These are phyloP conservation scores for Sphagnum contortum DNA, from an alignment of 225 moss, liverwort and hornwort genomes.

Conservation along the genomic window DNA sequence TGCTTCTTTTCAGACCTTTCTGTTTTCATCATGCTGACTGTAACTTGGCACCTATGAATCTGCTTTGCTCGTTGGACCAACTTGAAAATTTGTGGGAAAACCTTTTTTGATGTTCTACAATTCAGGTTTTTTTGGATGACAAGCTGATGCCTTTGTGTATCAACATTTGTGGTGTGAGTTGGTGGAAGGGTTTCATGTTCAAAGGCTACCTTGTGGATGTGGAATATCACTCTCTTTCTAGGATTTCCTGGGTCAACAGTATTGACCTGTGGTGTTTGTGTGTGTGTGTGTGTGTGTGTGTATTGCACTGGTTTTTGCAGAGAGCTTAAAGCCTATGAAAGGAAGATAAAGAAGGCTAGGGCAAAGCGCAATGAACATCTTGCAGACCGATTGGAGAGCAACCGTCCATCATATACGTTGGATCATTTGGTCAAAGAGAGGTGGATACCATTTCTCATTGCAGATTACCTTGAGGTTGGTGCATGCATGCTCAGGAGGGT, in stretches of 20 bases:
- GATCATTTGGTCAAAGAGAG: slow-evolving; percentile 88
- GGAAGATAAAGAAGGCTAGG: slow-evolving; percentile 78
- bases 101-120: too few relatives aligned
- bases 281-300: neutral
- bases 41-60: neutral
- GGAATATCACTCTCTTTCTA: too few relatives aligned
- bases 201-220: too few relatives aligned
- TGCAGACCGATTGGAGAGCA: slow-evolving; percentile 48
- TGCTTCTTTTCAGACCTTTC: neutral
- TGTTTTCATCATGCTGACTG: neutral
- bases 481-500: neutral
- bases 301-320: slow-evolving; percentile 3
- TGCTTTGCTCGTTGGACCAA: too few relatives aligned
- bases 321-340: slow-evolving; percentile 74
- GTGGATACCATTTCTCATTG: neutral
- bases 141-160: too few relatives aligned
- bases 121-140: too few relatives aligned
- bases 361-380: slow-evolving; percentile 69
- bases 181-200: too few relatives aligned
- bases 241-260: too few relatives aligned
- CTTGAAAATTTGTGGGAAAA: too few relatives aligned
- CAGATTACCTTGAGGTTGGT: neutral
- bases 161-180: too few relatives aligned
- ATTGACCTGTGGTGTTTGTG: too few relatives aligned
- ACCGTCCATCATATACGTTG: slow-evolving; percentile 57